Evolutionary conservation across 805 yeast species (phyloP).

Genomic region (Clavispora vitiphila): DNA sequence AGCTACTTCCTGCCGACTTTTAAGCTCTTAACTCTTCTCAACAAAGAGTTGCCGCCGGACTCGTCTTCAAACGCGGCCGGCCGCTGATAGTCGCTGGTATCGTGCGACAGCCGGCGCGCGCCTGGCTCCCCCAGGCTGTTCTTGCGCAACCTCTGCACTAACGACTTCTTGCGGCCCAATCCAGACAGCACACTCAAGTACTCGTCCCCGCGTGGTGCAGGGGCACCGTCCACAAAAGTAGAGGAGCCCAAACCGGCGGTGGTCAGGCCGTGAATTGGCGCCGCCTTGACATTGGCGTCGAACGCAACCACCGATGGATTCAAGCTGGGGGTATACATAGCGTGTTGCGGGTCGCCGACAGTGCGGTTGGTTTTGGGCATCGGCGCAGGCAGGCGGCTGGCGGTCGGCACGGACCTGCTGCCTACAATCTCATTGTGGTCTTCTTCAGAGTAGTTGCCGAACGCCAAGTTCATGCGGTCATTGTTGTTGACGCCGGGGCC

Average conservation of each 20-base stretch:
- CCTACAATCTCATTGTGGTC: slow-evolving; percentile 43
- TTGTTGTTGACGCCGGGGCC: slow-evolving; percentile 43
- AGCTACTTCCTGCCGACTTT: slow-evolving; percentile 59
- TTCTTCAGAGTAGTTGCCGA: slow-evolving; percentile 57
- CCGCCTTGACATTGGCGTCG: slow-evolving; percentile 64
- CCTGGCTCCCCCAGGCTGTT: slow-evolving; percentile 28
- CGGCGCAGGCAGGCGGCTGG: background rate
- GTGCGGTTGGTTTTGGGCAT: slow-evolving; percentile 16
- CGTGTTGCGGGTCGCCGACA: slow-evolving; percentile 16
- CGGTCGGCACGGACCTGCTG: slow-evolving; percentile 3
- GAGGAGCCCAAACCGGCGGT: slow-evolving; percentile 89
- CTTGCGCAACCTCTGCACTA: slow-evolving; percentile 59
- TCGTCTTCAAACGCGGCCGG: slow-evolving; percentile 14
- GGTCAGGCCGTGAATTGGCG: slow-evolving; percentile 77
- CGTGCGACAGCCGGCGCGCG: slow-evolving; percentile 30
- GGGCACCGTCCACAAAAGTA: slow-evolving; percentile 94
- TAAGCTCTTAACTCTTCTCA: slow-evolving; percentile 85
- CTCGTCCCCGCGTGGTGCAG: slow-evolving; percentile 57
- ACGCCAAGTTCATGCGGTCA: slow-evolving; percentile 65
- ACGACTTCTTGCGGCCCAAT: slow-evolving; percentile 77
- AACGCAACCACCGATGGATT: slow-evolving; percentile 56
- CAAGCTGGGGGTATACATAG: slow-evolving; percentile 39
- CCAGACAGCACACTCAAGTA: slow-evolving; percentile 26
- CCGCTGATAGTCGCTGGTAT: slow-evolving; percentile 14
- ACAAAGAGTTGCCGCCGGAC: slow-evolving; percentile 38